Evolutionary conservation across 2,329 filamentous ascomycete species (phyloP), one percentile per base, ranked within the genome.

Genomic region (Atkinsonella texensis): DNA sequence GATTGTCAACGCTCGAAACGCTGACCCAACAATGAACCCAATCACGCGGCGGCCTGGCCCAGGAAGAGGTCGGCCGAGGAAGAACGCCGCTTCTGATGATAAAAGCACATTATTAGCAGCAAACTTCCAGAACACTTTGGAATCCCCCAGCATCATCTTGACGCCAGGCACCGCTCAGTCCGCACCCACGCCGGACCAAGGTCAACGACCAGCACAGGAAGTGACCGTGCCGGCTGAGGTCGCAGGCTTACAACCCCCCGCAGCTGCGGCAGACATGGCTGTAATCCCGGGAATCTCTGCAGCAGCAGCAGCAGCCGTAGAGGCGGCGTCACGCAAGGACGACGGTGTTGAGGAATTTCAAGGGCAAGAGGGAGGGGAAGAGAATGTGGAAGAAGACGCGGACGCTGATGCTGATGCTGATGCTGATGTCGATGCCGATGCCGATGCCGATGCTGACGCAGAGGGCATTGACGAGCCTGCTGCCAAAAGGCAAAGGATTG

Each of bases 1-100:
- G 28, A 53, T 59, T 10, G 69, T 73, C 18, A 66, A 54, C 42
- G 56, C 68, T 20, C 64, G 68, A 42, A 72, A 66, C 53, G 41
- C 66, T 51, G 77, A 81, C 58, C 78, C 78, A 9, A 74, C 73
- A 0, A 50, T 68, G 55, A 80, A 81, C 52, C 79, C 79, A 48
- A 80, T 81, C 58, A 81, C 76, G n/a, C 70, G 78, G 15, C 72
- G 79, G 28, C 78, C 79, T 4, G 79, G 79, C 0, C 78, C 78
- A 3, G 77, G 78, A 12, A 72, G 78, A 44, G 76, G 77, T 2
- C 70, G 78, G 7, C 74, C 76, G 0, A 68, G 72, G 50, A 81
- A 80, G 60, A 63, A 67, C 11, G 35, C 35, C 35, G 35, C 23
- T 28, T 20, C 31, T 13, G 17, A 43, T 8, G 11, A 6, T 17